Evolutionary conservation across 2,329 filamentous ascomycete genomes (phyloP).

Genomic region (Sordariomycetes sp.): DNA sequence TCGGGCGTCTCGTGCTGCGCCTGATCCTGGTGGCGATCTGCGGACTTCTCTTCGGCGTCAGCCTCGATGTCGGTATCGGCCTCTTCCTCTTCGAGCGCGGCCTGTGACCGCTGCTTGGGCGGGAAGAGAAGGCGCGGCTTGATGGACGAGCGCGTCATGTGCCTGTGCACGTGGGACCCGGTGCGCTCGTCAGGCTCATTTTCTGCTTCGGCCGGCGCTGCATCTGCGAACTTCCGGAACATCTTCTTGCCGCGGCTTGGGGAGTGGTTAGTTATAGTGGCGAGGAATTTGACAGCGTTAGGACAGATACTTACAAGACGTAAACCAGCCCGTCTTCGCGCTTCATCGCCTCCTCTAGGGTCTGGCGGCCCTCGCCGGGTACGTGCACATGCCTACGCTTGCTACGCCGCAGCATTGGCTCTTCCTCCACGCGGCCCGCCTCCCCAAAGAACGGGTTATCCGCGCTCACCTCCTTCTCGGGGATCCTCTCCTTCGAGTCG

Average conservation of each 20-base stretch:
- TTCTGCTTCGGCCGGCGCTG: conserved; percentile 21
- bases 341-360: conserved; percentile 47
- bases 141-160: conserved; percentile 52
- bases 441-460: conserved; percentile 62
- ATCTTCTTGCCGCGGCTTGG: conserved; percentile 65
- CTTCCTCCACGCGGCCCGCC: conserved; percentile 17
- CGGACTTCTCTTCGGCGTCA: conserved; percentile 16
- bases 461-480: conserved; percentile 47
- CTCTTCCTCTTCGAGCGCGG: conserved; percentile 42
- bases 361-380: conserved; percentile 41
- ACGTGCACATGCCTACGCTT: conserved; percentile 40
- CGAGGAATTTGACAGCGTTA: neutral
- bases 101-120: conserved; percentile 29
- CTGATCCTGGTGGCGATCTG: neutral
- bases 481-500: conserved; percentile 66
- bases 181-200: conserved; percentile 15
- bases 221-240: conserved; percentile 52
- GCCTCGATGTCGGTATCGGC: conserved; percentile 45
- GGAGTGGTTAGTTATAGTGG: conserved; percentile 11
- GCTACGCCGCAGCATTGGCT: conserved; percentile 34
- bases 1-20: conserved; percentile 18
- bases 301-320: conserved; percentile 52
- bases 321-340: conserved; percentile 64
- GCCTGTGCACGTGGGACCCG: conserved; percentile 14
- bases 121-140: conserved; percentile 64